Percentiles rank a stretch among this genome's conserved stretches.
phyloP scores from a whole-genome alignment of 2,329 filamentous ascomycete genomes.

The Paracamarosporium sp. region DNA sequence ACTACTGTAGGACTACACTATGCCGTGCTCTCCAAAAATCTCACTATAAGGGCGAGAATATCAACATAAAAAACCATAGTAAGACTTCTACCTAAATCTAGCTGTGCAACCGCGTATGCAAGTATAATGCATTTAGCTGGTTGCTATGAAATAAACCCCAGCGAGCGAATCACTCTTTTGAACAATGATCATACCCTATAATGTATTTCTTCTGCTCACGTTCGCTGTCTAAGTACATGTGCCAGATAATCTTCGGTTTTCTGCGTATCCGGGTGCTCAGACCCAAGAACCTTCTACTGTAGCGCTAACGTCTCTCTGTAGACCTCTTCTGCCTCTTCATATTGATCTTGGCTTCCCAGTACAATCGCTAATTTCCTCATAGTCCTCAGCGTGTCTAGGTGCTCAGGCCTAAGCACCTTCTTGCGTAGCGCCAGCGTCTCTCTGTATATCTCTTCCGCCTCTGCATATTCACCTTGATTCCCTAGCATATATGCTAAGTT shows the following conservation, averaged over 20 bases:
- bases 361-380: neutral
- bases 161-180: too few relatives aligned
- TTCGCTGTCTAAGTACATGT: neutral
- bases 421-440: neutral
- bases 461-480: constrained; percentile 7
- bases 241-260: neutral
- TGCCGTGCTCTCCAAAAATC: too few relatives aligned
- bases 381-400: constrained; percentile 1
- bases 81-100: too few relatives aligned
- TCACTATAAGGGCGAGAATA: too few relatives aligned
- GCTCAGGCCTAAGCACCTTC: neutral
- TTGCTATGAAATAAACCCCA: too few relatives aligned
- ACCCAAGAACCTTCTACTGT: neutral
- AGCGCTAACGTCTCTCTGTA: neutral
- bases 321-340: neutral
- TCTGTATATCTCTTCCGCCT: neutral
- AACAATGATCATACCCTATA: too few relatives aligned
- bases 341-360: neutral
- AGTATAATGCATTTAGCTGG: too few relatives aligned
- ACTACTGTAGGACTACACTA: too few relatives aligned
- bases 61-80: too few relatives aligned
- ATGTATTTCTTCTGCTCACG: neutral
- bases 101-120: too few relatives aligned
- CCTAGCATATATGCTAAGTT: neutral
- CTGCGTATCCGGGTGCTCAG: neutral